Conservation (phyloP, 2,329 filamentous ascomycete species). For the Sclerotinia subarctica region DNA sequence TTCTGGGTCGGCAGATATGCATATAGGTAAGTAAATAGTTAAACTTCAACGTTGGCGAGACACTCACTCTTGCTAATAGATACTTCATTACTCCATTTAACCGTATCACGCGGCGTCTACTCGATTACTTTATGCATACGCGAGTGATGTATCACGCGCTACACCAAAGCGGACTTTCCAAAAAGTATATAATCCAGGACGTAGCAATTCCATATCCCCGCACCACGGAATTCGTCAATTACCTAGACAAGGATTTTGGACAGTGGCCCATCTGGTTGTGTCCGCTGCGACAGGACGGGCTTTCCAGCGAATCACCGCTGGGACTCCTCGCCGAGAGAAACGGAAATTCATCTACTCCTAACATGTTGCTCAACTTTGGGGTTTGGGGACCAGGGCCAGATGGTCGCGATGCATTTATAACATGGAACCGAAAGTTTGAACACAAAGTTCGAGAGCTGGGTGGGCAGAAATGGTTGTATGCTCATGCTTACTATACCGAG, state of each 20-base stretch:
- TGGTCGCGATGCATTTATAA: slow-evolving; percentile 54
- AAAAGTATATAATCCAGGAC: slow-evolving; percentile 60
- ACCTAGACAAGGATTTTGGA: slow-evolving; percentile 42
- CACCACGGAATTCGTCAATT: slow-evolving; percentile 50
- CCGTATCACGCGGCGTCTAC: slow-evolving; percentile 52
- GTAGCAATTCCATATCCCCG: slow-evolving; percentile 53
- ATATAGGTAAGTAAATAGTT: slow-evolving; percentile 41
- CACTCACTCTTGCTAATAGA: neutral
- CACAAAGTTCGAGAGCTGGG: slow-evolving; percentile 63
- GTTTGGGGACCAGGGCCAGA: slow-evolving; percentile 75
- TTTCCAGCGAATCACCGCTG: slow-evolving; percentile 27
- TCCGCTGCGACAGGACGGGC: slow-evolving; percentile 43
- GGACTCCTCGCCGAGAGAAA: slow-evolving; percentile 22
- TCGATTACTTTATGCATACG: slow-evolving; percentile 60
- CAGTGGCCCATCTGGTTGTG: slow-evolving; percentile 52
- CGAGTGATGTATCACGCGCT: slow-evolving; percentile 60
- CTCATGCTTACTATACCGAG: slow-evolving; percentile 76
- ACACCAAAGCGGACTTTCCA: slow-evolving; percentile 53
- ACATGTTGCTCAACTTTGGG: slow-evolving; percentile 59
- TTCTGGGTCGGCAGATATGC: slow-evolving; percentile 66
- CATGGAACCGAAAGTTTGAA: slow-evolving; percentile 69
- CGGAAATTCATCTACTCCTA: slow-evolving; percentile 38
- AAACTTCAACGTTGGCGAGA: neutral
- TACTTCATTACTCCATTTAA: slow-evolving; percentile 61
- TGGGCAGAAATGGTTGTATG: slow-evolving; percentile 84